phyloP scores from a whole-genome alignment of 176 grass and related monocot species.

The Oryza australiensis region DNA sequence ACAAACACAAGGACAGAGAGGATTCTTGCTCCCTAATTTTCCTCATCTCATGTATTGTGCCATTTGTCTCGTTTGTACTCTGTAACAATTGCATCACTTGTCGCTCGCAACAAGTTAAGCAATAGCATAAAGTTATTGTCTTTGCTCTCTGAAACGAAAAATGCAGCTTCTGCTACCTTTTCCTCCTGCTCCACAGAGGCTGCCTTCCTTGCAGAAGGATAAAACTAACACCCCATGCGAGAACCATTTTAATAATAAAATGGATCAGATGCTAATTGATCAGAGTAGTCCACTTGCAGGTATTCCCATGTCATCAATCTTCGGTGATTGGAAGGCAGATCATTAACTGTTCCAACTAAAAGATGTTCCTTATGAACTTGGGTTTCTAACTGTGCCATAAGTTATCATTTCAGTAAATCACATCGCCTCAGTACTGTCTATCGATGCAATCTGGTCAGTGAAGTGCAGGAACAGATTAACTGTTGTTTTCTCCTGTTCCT shows the following conservation, averaged over 20 bases:
- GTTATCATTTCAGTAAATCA: constrained; percentile 39
- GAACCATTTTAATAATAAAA: constrained; percentile 16
- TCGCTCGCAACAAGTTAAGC: constrained; percentile 62
- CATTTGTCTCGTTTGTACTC: constrained; percentile 41
- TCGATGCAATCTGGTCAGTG: constrained; percentile 9
- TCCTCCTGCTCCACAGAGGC: constrained; percentile 18
- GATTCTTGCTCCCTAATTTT: constrained; percentile 43
- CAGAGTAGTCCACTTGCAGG: constrained; percentile 26
- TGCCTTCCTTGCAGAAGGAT: constrained; percentile 30
- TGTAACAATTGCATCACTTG: constrained; percentile 62
- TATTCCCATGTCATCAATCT: constrained; percentile 50
- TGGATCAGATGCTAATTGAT: constrained; percentile 1
- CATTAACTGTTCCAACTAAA: constrained; percentile 49
- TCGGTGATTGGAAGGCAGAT: constrained; percentile 31
- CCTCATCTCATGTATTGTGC: constrained; percentile 35
- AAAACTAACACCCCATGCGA: constrained; percentile 28
- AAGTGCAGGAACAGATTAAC: constrained; percentile 18
- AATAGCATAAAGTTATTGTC: constrained; percentile 28
- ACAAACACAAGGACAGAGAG: constrained; percentile 33
- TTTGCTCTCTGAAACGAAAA: constrained; percentile 13
- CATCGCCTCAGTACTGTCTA: constrained; percentile 2
- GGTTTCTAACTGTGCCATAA: constrained; percentile 51
- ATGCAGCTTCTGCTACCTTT: constrained; percentile 8
- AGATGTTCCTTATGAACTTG: constrained; percentile 52
- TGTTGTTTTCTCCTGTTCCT: constrained; percentile 20